These are phyloP conservation scores for Pleurotus eryngii DNA, from an alignment of 768 basidiomycete species.

Conservation along the genomic window DNA sequence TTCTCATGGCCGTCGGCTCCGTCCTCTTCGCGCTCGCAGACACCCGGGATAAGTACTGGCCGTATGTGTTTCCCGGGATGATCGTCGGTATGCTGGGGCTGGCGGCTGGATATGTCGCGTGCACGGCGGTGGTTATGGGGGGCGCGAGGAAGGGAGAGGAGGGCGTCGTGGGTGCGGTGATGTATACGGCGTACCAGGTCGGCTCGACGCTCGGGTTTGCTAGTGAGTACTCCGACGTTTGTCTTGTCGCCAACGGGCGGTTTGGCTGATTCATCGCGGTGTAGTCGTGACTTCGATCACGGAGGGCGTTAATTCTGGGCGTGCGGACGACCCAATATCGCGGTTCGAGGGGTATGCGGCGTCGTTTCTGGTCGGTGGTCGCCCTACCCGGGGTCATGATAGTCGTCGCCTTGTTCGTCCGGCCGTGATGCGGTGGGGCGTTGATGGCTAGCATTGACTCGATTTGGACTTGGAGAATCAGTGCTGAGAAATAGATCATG, in stretches of 20 bases:
- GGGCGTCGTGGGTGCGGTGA: conserved; percentile 12
- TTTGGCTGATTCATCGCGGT: background rate
- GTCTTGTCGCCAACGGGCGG: background rate
- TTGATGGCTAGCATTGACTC: no score
- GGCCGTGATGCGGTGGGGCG: no score
- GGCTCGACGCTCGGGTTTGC: conserved; percentile 10
- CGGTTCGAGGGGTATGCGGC: background rate
- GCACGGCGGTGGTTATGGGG: conserved; percentile 12
- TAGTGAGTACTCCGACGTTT: background rate
- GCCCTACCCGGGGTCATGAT: background rate
- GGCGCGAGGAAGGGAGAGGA: conserved; percentile 10
- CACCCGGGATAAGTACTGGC: conserved; percentile 37
- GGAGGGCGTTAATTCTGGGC: conserved; percentile 2
- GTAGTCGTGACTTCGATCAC: background rate
- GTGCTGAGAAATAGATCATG: no score
- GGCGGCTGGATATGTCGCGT: conserved; percentile 31
- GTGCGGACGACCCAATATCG: background rate
- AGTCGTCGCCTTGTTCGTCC: background rate
- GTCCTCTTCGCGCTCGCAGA: conserved; percentile 39
- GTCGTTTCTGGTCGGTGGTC: conserved; percentile 3
- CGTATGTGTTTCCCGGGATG: conserved; percentile 43
- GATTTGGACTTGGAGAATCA: no score
- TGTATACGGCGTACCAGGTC: conserved; percentile 11
- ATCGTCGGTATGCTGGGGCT: conserved; percentile 39
- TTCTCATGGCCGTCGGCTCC: conserved; percentile 32